Base-by-base conservation (phyloP, 306 rosid genomes). In the Castanospermum australe region DNA sequence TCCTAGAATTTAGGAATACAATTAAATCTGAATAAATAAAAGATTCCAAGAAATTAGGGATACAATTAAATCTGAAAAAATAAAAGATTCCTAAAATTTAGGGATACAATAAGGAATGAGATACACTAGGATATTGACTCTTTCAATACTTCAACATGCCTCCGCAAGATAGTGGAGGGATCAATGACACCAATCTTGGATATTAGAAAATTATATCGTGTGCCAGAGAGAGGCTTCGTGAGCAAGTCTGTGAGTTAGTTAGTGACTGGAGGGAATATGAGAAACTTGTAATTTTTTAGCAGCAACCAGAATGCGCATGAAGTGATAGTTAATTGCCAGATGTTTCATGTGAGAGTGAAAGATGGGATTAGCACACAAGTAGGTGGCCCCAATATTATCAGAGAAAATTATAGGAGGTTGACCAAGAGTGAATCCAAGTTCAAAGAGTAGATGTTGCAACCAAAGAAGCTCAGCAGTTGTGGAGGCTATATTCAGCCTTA, bases 401-500 rank as follows among this genome's bases (percentile, higher is more conserved):
- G 20, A 47, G 1, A 2, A 47, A 0, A 47, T 47, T 0, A 1
- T 14, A 5, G 20, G 54, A 0, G 4, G n/a, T n/a, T n/a, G 20
- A 4, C 17, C 5, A 10, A 3, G 2, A 1, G 6, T 0, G 0
- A 20, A 7, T 0, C 14, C 0, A 3, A 47, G 54, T 4, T 47
- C 54, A 3, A 0, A 0, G 0, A 47, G 21, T 0, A 47, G 8
- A 0, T 47, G 18, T 0, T 3, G 54, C 0, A 47, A 0, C 54
- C 54, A 36, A 0, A 4, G 41, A 6, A 6, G 5, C 4, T 36
- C 8, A 36, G 41, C 3, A 3, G 32, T 6, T 2, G 8, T 36
- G 32, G 32, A 28, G 3, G 32, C 32, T 1, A 28, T 36, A 36
- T 36, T 36, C 8, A 36, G 4, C 41, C 4, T 36, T 5, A 36